Base-by-base conservation (phyloP, 306 rosid genomes). In the Medicago lupulina region DNA sequence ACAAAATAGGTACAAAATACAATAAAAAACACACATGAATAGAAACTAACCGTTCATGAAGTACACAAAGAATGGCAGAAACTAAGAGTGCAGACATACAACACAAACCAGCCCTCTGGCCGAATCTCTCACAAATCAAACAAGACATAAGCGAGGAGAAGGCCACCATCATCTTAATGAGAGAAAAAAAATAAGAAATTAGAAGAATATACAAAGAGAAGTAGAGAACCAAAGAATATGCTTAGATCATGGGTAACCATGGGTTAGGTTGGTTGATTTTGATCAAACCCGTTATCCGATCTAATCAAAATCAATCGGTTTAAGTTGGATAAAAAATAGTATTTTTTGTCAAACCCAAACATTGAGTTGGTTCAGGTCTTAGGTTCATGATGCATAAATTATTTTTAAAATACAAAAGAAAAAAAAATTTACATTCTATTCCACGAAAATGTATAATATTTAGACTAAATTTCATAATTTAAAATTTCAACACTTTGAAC, bases 131-230 rank as follows among this genome's bases (percentile, higher is more conserved):
- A 19, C 80, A 79, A 43, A 83, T 50, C 79, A 88, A 82, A 81
- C 85, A 75, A 66, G 91, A 86, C 50, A 88, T 80, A 85, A 90
- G 86, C 8, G 91, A 85, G 74, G 88, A 84, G 76, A 75, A 81
- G 12, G 84, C 91, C 55, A 88, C 75, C 88, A 85, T 85, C 89
- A 88, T 88, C 92, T 90, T 53, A 36, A 18, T 19, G 25, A 43
- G 36, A 34, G 2, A 4, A 63, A 5, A 36, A 21, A 21, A 9
- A 58, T 15, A 13, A 14, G 17, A 54, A 8, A 31, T 25, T 28
- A 16, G 40, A 5, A 80, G 70, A 2, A 58, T 17, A 1, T 34
- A 23, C 16, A 58, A 6, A 58, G 16, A 23, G 4, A 21, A 58
- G 64, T 5, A 23, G 9, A 23, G 61, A 58, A 58, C 64, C 64